Evolutionary conservation across 768 basidiomycete genomes (phyloP).

Genomic region (Pulveroboletus sp.): DNA sequence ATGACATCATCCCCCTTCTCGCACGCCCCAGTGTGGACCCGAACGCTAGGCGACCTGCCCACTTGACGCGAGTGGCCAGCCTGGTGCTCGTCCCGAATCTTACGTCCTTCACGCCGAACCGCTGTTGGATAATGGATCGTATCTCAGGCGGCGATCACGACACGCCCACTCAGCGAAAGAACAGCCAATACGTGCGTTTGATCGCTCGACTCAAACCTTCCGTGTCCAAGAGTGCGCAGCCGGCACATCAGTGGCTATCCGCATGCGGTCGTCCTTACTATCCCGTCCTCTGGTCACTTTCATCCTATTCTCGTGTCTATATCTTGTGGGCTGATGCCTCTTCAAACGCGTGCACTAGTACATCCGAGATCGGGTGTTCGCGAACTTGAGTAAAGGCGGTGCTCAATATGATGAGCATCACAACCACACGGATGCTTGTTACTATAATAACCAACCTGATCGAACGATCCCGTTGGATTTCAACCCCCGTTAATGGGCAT

Average conservation of each 20-base stretch:
- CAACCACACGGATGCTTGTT: background rate
- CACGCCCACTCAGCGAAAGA: slow-evolving; percentile 5
- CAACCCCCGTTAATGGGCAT: background rate
- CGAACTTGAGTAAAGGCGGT: background rate
- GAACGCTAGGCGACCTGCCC: background rate
- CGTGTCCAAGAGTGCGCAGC: slow-evolving; percentile 7
- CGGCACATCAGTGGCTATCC: slow-evolving; percentile 2
- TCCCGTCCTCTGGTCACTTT: background rate
- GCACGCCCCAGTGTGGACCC: background rate
- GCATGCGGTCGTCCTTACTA: slow-evolving; percentile 1
- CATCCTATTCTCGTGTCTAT: background rate
- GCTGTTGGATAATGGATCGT: background rate
- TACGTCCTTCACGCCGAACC: slow-evolving; percentile 8
- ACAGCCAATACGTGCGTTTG: background rate
- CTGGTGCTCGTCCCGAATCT: slow-evolving; percentile 3
- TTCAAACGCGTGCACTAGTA: background rate
- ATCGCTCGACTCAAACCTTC: slow-evolving; percentile 1
- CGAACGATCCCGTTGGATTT: background rate
- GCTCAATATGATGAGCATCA: background rate
- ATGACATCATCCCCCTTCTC: slow-evolving; percentile 1
- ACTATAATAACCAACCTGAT: background rate
- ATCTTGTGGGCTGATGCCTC: background rate
- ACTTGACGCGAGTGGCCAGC: slow-evolving; percentile 3
- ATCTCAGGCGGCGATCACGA: slow-evolving; percentile 20
- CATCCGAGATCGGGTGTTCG: background rate